Conservation (phyloP, 805 yeast genomes). For the Ogataea methanolica region DNA sequence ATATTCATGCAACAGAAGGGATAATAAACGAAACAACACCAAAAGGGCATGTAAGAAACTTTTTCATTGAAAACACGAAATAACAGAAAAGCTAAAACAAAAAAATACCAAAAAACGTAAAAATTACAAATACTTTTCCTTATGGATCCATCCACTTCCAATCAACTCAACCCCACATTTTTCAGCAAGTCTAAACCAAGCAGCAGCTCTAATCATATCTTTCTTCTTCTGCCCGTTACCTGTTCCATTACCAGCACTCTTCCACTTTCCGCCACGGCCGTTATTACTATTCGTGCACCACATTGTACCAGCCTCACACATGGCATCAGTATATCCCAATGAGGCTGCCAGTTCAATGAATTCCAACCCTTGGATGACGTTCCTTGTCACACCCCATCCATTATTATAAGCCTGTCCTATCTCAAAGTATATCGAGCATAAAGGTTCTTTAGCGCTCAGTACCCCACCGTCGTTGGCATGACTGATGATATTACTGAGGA, state of each 20-base stretch:
- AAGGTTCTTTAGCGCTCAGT: constrained; percentile 13
- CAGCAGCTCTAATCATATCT: constrained; percentile 59
- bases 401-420: constrained; percentile 52
- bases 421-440: constrained; percentile 37
- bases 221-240: constrained; percentile 38
- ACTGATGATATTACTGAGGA: constrained; percentile 21
- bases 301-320: constrained; percentile 64
- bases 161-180: constrained; percentile 53
- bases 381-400: constrained; percentile 53
- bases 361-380: constrained; percentile 53
- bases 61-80: background rate
- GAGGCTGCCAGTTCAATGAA: constrained; percentile 62
- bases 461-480: background rate
- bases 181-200: constrained; percentile 66
- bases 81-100: background rate
- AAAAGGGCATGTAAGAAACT: background rate
- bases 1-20: background rate
- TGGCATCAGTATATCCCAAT: constrained; percentile 63
- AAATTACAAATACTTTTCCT: constrained; percentile 47
- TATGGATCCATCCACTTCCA: constrained; percentile 74
- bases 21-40: background rate
- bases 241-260: constrained; percentile 24
- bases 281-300: constrained; percentile 39
- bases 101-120: background rate
- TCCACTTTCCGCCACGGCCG: constrained; percentile 26